These are phyloP conservation scores for Metschnikowia koreensis DNA, from an alignment of 805 yeast genomes.

Conservation along the genomic window DNA sequence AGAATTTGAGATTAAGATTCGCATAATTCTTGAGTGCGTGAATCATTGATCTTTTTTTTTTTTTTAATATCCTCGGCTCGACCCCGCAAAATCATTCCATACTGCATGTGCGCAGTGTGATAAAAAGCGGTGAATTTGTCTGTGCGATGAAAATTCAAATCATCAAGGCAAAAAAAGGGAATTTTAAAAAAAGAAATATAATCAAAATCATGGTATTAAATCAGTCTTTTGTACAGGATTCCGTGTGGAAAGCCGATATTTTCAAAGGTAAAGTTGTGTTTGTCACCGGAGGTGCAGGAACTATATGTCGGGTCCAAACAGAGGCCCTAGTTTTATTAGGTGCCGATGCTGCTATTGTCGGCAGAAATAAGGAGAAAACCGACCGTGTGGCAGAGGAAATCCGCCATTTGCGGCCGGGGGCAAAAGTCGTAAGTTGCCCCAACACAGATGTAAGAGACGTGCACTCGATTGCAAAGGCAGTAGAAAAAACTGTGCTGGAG, in stretches of 20 bases:
- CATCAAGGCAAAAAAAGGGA: neutral
- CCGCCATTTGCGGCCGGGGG: conserved; percentile 23
- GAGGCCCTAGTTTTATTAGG: conserved; percentile 30
- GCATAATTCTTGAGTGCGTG: no score
- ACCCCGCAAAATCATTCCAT: conserved; percentile 12
- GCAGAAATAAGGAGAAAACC: conserved; percentile 26
- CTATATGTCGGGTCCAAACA: conserved; percentile 29
- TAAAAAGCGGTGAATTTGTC: neutral
- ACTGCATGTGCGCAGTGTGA: conserved; percentile 4
- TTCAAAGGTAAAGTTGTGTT: conserved; percentile 32
- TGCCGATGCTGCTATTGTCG: conserved; percentile 30
- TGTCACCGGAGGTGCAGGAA: conserved; percentile 32
- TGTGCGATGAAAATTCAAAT: neutral
- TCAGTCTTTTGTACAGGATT: conserved; percentile 19
- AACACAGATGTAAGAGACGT: conserved; percentile 26
- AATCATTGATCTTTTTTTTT: no score
- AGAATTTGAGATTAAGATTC: no score
- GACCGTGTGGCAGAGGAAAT: conserved; percentile 25
- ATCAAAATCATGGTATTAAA: conserved; percentile 17
- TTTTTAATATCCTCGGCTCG: conserved; percentile 9
- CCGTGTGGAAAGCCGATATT: conserved; percentile 26
- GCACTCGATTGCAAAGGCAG: conserved; percentile 24
- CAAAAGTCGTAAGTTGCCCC: conserved; percentile 24
- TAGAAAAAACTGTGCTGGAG: conserved; percentile 24
- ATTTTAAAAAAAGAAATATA: neutral